A percentile compares a stretch with the other conserved stretches of the same genome.
Conservation (phyloP, 257 asterid species). For the Solanum clarkiae region DNA sequence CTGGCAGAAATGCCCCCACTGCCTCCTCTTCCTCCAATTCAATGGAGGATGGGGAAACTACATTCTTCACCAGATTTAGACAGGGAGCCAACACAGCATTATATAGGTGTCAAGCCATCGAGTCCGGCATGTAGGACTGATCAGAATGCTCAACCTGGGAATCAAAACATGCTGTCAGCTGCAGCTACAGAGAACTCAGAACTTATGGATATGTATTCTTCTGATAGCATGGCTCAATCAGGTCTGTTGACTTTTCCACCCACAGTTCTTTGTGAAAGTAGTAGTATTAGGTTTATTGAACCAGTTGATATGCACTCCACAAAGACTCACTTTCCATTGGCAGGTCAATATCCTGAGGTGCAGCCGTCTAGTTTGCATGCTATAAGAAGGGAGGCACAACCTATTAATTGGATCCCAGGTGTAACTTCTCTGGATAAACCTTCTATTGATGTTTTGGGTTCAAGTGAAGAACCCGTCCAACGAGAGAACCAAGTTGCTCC, state of each 20-base stretch:
- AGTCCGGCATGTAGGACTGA: slow-evolving; percentile 1
- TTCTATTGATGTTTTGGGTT: slow-evolving; percentile 5
- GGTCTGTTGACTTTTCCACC: slow-evolving; percentile 6
- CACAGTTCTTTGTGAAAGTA: slow-evolving; percentile 1
- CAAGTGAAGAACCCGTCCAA: slow-evolving; percentile 15
- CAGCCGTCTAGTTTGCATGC: slow-evolving; percentile 1
- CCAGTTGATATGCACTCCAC: neutral
- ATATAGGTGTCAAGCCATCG: neutral
- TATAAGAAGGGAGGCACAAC: neutral
- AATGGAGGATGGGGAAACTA: slow-evolving; percentile 73
- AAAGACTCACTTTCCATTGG: neutral
- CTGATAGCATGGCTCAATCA: neutral
- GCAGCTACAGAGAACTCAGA: neutral
- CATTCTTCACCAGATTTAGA: slow-evolving; percentile 27
- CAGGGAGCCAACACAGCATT: slow-evolving; percentile 9
- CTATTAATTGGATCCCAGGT: slow-evolving; percentile 6
- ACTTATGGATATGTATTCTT: neutral
- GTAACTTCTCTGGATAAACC: slow-evolving; percentile 8
- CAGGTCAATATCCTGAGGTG: slow-evolving; percentile 9
- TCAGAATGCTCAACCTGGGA: slow-evolving; percentile 9
- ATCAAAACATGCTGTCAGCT: neutral
- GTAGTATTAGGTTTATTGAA: neutral
- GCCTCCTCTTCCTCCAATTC: slow-evolving; percentile 98
- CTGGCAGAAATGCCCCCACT: slow-evolving; percentile 59
- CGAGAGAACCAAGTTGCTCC: slow-evolving; percentile 11